A percentile compares a stretch with the other conserved stretches of the same genome.
phyloP scores from a whole-genome alignment of 768 basidiomycete genomes.

The Filobasidium wieringae region DNA sequence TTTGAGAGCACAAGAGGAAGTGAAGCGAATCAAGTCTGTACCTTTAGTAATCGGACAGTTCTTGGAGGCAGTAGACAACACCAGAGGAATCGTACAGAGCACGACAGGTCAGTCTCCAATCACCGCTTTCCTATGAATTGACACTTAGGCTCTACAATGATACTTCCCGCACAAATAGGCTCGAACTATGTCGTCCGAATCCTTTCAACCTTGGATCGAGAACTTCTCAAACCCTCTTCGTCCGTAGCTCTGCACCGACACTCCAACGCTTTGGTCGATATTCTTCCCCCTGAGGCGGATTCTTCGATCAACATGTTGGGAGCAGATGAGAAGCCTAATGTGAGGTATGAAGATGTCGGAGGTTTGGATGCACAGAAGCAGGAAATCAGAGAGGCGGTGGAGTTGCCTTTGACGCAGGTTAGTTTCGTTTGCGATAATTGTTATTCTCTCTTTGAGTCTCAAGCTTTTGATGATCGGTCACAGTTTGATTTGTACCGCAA shows the following conservation, averaged over 20 bases:
- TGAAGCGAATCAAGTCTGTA: conserved; percentile 96
- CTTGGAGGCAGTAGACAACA: conserved; percentile 95
- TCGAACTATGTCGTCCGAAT: conserved; percentile 98
- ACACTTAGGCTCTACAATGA: background rate
- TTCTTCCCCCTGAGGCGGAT: conserved; percentile 95
- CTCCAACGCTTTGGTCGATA: conserved; percentile 96
- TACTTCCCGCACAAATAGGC: conserved; percentile 47
- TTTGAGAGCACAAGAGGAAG: conserved; percentile 96
- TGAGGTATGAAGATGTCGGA: conserved; percentile 84
- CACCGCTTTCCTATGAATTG: background rate
- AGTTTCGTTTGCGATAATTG: conserved; percentile 7
- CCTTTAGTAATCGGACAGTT: conserved; percentile 99
- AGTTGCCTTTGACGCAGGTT: conserved; percentile 55
- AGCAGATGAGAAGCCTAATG: conserved; percentile 87
- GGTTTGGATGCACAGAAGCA: conserved; percentile 98
- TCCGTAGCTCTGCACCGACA: conserved; percentile 98
- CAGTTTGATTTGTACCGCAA: conserved; percentile 98
- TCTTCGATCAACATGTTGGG: conserved; percentile 92
- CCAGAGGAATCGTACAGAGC: conserved; percentile 90
- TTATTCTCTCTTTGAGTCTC: background rate
- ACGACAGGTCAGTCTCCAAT: conserved; percentile 51
- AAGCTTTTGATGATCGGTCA: conserved; percentile 39
- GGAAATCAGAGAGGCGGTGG: conserved; percentile 96
- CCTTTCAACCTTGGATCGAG: conserved; percentile 88
- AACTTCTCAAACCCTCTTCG: conserved; percentile 89